Base-by-base conservation (phyloP, 2,329 filamentous ascomycete genomes). In the Cladosporium oxysporum region DNA sequence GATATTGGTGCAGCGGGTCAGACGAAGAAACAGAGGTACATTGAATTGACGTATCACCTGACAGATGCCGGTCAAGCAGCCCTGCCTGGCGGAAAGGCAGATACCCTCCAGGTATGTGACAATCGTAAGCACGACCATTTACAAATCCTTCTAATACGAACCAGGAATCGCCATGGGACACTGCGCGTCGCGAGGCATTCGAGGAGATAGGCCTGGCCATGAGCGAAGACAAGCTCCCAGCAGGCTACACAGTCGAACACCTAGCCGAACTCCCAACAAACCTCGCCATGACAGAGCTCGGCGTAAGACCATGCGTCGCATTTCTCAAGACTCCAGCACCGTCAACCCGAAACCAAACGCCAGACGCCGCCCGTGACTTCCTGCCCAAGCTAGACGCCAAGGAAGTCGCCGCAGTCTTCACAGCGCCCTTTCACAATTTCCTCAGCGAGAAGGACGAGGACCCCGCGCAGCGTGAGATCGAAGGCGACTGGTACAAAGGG, bases 331-430 rank as follows among this genome's bases (percentile, higher is more conserved):
- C 71, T 0, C 72, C 73, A 10, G 61, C 69, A 3, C 71, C 74
- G 18, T 88, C 69, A 29, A 16, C 62, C 91, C 74, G 88, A 90
- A 71, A 86, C 83, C 67, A 85, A 93, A 79, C 92, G 92, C 67
- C 75, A 0, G 75, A 77, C 63, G 74, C 72, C 0, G 71, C 73
- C 8, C 91, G 71, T 33, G 76, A 77, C 52, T 68, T 77, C 12
- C 65, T 78, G 11, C 93, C 94, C 0, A 85, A 88, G 47, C 84
- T 97, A 12, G 92, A 97, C 79, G 91, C 93, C 1, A 90, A 91
- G 70, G 94, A 98, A 79, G 94, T 98, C 1, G 93, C 93, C 1
- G 93, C 93, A 53, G 92, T 98, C 37, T 98, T 98, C 80, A 94
- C 91, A 5, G 93, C 91, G 5, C 91, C 92, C 0, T 92, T 98